These are phyloP conservation scores for Spergularia bocconei DNA, from an alignment of 148 eudicot species.

Conservation along the genomic window DNA sequence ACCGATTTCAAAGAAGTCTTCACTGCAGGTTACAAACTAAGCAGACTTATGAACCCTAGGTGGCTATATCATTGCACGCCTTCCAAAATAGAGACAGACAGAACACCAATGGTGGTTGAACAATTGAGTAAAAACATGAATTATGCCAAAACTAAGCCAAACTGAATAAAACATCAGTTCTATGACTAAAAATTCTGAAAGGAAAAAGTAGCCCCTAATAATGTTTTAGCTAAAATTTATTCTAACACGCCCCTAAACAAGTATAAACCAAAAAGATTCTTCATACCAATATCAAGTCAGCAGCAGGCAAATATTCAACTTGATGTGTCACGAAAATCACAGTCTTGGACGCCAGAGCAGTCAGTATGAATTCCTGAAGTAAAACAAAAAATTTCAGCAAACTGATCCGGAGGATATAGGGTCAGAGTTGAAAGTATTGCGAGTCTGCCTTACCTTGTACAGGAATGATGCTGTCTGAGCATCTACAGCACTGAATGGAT, in stretches of 20 bases:
- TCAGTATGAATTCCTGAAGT: slow-evolving; percentile 80
- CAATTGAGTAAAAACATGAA: background rate
- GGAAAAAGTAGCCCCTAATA: background rate
- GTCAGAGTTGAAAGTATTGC: slow-evolving; percentile 8
- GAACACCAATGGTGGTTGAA: background rate
- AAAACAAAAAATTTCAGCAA: slow-evolving; percentile 25
- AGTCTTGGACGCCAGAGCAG: slow-evolving; percentile 71
- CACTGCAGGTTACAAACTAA: too few relatives aligned
- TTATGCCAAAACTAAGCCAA: background rate
- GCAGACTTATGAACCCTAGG: background rate
- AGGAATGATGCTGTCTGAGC: slow-evolving; percentile 88
- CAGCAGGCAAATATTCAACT: slow-evolving; percentile 90
- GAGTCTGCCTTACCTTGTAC: slow-evolving; percentile 52
- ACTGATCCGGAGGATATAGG: slow-evolving; percentile 14
- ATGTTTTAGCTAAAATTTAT: slow-evolving; percentile 1
- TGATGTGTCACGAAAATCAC: slow-evolving; percentile 93
- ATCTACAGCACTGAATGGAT: slow-evolving; percentile 98
- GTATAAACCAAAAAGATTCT: slow-evolving; percentile 4
- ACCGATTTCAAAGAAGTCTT: too few relatives aligned
- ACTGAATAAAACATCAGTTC: too few relatives aligned
- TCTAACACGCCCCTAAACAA: slow-evolving; percentile 2
- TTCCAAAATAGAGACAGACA: background rate
- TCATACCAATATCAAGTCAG: slow-evolving; percentile 85
- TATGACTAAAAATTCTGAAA: background rate
- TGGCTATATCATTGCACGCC: background rate